Base-by-base conservation (phyloP, 768 basidiomycete genomes). In the Thelephora aurantiotincta region DNA sequence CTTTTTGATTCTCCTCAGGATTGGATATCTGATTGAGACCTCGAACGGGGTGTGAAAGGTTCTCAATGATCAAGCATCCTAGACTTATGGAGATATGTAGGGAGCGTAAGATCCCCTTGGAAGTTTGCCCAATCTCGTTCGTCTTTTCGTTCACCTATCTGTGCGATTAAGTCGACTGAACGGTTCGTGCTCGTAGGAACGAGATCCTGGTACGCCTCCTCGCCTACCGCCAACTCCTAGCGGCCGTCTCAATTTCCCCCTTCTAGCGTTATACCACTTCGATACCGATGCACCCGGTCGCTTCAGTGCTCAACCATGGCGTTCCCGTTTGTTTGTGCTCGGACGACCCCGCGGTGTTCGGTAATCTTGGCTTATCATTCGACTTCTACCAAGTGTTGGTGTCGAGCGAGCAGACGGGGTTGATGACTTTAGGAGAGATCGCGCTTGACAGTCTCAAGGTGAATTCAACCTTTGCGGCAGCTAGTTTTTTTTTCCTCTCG, bases 101-200 rank as follows among this genome's bases (percentile, higher is more conserved):
- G 41, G 72, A 83, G 52, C 68, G 66, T 46, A 68, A 67, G 5
- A 81, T 89, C 51, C 71, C 78, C 1, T 57, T 87, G 16, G 86
- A 88, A 63, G 71, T 85, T 19, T 87, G 85, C 57, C 84, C 86
- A 1, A 84, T 88, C 51, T 88, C 83, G 82, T 85, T 63, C 49
- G 80, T 70, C 11, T 30, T 49, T n/a, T 48, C 46, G 47, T 18
- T 44, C 43, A 33, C 33, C n/a, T 34, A 45, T 48, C 23, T 9
- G 6, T 38, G 22, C 7, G n/a, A 35, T 42, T 6, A 22, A 16
- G 14, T 46, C 43, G 11, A 4, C 38, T 33, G 18, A 4, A 11
- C 19, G n/a, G n/a, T 14, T 2, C 11, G 9, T 23, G 30, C 33
- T n/a, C 30, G 12, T 51, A 84, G 82, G 44, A 85, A 88, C 50